These are phyloP conservation scores for Nepenthes mirabilis DNA, from an alignment of 148 eudicot genomes.

Conservation along the genomic window DNA sequence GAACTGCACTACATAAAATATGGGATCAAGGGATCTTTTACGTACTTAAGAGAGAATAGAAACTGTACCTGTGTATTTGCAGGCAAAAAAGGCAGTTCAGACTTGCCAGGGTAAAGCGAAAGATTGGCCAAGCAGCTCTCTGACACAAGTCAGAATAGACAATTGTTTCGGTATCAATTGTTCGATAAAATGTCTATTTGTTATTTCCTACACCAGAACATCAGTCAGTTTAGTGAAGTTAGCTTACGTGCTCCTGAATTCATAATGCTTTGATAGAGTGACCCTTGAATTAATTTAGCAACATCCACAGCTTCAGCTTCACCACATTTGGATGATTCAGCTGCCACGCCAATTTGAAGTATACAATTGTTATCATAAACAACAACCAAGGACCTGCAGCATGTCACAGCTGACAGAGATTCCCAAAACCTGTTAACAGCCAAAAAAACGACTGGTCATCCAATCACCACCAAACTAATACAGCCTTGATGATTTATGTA, in stretches of 20 bases:
- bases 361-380: constrained; percentile 58
- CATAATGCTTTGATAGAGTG: constrained; percentile 51
- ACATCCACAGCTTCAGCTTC: constrained; percentile 48
- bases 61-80: constrained; percentile 61
- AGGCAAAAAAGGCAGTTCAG: constrained; percentile 90
- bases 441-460: not conserved
- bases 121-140: constrained; percentile 94
- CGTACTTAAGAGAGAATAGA: too few species aligned
- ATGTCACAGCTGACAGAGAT: constrained; percentile 62
- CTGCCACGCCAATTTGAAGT: constrained; percentile 68
- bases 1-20: too few species aligned
- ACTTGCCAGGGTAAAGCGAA: constrained; percentile 85
- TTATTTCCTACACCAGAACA: not conserved
- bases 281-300: constrained; percentile 45
- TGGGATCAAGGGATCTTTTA: too few species aligned
- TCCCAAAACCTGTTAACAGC: constrained; percentile 60
- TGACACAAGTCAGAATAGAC: constrained; percentile 16
- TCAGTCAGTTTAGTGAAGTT: constrained; percentile 2
- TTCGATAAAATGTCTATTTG: not conserved
- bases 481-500: too few species aligned
- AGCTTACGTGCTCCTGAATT: constrained; percentile 75
- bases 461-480: not conserved
- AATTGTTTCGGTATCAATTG: not conserved
- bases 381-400: constrained; percentile 77
- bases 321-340: constrained; percentile 28